Evolutionary conservation across 192 early-diverging fungal species (phyloP), one percentile per base, ranked within the genome.

Genomic region (Rhizoclosmatium sp.): DNA sequence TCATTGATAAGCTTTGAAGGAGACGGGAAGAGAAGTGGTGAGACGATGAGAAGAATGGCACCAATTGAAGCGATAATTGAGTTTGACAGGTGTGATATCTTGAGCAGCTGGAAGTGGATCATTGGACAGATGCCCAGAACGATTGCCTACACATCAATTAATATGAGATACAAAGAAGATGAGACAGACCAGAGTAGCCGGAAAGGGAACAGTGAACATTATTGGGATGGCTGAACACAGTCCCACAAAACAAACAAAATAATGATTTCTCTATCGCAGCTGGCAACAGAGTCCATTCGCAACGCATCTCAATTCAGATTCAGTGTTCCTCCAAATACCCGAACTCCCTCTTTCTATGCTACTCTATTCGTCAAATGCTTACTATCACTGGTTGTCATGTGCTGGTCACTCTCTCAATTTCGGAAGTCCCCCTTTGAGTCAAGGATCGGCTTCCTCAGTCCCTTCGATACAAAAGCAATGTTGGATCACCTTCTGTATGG

Each of bases 31-130:
- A 71, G 69, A 14, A 56, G 2, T 39, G 69, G 69, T 3, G 47
- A 2, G 12, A 71, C 1, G 51, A 48, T 56, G 12, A 71, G 69
- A 2, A 71, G 21, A 10, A 41, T 4, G 5, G 45, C 48, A 56
- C 48, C 48, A 71, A 56, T 5, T 7, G 5, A 7, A 14, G 49
- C 41, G 12, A 49, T 5, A 5, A 42, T 23, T 1, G 21, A 31
- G n/a, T 42, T n/a, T 14, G 21, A 44, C 4, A 31, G 14, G 14
- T 16, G n/a, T 39, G 10, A 9, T 9, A 5, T 47, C 40, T 12
- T 23, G 48, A 71, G 69, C 4, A 71, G 4, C 16, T 56, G 10
- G 51, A 71, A 71, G 69, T 71, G 69, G 49, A 58, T 58, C 1
- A 56, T 21, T 2, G 69, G 69, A 71, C 51, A 54, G 16, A 54